These are phyloP conservation scores for Penstemon newberryi DNA, from an alignment of 257 asterid species.

Conservation along the genomic window DNA sequence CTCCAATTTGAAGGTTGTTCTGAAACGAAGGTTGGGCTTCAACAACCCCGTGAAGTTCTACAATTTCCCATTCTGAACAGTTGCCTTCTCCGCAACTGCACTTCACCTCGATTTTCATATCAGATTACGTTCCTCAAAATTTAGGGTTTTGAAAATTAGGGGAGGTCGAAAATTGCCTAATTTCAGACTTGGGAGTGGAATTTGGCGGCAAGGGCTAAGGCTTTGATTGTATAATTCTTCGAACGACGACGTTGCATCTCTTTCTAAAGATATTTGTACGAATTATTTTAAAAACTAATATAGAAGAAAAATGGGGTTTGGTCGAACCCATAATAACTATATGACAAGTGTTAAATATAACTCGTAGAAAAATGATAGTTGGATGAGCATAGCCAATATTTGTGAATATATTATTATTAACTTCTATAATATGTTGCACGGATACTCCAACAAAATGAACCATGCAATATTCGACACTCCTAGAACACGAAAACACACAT, in stretches of 20 bases:
- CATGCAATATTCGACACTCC: too few relatives aligned
- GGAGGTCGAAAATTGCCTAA: background rate
- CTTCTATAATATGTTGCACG: too few relatives aligned
- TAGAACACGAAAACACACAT: too few relatives aligned
- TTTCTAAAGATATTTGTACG: background rate
- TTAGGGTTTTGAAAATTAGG: constrained; percentile 23
- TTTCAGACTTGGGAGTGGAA: background rate
- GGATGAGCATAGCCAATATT: too few relatives aligned
- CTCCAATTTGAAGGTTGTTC: constrained; percentile 71
- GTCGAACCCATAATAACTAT: too few relatives aligned
- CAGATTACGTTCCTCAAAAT: background rate
- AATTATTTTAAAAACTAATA: too few relatives aligned
- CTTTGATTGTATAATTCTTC: too few relatives aligned
- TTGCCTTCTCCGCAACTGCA: constrained; percentile 84
- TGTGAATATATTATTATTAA: too few relatives aligned
- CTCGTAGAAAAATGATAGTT: background rate
- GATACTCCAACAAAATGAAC: too few relatives aligned
- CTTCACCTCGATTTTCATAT: constrained; percentile 74
- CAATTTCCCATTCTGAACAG: constrained; percentile 89
- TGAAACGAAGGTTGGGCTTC: constrained; percentile 73
- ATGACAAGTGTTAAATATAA: too few relatives aligned
- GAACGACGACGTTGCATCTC: too few relatives aligned
- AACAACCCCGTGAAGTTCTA: constrained; percentile 87
- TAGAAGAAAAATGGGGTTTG: too few relatives aligned
- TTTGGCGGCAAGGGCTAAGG: constrained; percentile 34